These are phyloP conservation scores for Huntiella omanensis DNA, from an alignment of 2,329 filamentous ascomycete species.

Conservation along the genomic window DNA sequence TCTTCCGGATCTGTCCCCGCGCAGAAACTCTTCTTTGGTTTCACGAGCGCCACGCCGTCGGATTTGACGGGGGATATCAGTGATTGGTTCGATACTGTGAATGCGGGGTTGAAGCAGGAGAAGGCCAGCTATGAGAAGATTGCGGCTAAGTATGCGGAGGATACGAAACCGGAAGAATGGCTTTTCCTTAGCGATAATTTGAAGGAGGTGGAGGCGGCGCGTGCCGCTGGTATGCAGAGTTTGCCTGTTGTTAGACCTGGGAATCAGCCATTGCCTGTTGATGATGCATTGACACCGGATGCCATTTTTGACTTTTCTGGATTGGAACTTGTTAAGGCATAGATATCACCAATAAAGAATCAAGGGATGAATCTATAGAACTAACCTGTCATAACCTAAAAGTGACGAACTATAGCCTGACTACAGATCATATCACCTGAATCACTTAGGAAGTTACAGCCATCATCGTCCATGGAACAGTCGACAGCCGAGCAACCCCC, in stretches of 20 bases:
- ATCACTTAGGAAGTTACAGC: no score
- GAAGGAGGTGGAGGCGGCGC: conserved; percentile 45
- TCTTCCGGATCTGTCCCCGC: conserved; percentile 65
- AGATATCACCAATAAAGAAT: not conserved
- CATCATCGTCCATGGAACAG: no score
- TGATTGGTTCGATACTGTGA: conserved; percentile 64
- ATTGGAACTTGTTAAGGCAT: conserved; percentile 6
- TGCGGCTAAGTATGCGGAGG: conserved; percentile 20
- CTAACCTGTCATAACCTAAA: no score
- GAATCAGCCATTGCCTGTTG: conserved; percentile 42
- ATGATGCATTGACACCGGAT: conserved; percentile 21
- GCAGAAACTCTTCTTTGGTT: conserved; percentile 60
- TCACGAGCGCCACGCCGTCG: conserved; percentile 38
- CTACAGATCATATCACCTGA: no score
- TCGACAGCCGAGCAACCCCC: no score
- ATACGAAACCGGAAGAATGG: conserved; percentile 32
- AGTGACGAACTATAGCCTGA: no score
- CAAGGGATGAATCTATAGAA: no score
- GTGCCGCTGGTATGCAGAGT: conserved; percentile 42
- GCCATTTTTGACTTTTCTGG: conserved; percentile 20
- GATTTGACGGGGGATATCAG: conserved; percentile 40
- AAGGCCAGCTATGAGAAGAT: conserved; percentile 49
- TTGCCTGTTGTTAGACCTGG: conserved; percentile 47
- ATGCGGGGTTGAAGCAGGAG: conserved; percentile 57
- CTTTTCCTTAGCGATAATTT: conserved; percentile 72